phyloP scores from a whole-genome alignment of 192 early-diverging fungal species.

The Coemansia sp. region DNA sequence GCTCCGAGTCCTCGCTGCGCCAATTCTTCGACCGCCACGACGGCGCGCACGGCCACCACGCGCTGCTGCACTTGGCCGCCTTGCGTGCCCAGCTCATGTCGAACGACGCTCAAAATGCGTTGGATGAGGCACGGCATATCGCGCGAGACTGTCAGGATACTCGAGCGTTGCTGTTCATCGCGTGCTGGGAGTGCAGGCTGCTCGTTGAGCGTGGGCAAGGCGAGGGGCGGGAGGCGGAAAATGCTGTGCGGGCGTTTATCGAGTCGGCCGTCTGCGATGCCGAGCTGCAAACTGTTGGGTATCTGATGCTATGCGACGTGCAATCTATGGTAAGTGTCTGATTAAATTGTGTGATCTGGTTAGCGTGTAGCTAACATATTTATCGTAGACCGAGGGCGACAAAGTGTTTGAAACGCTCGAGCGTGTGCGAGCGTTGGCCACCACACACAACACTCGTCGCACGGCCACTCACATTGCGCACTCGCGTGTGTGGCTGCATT shows the following conservation, averaged over 20 bases:
- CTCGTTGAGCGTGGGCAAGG: neutral
- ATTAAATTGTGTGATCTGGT: neutral
- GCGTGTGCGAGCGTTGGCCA: slow-evolving; percentile 18
- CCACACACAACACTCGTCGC: slow-evolving; percentile 23
- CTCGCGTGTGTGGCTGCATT: slow-evolving; percentile 25
- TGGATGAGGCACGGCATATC: slow-evolving; percentile 43
- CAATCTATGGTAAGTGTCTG: slow-evolving; percentile 3
- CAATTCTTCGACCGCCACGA: slow-evolving; percentile 45
- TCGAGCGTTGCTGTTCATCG: slow-evolving; percentile 25
- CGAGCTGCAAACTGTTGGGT: slow-evolving; percentile 18
- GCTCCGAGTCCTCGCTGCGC: slow-evolving; percentile 21
- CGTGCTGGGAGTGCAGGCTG: slow-evolving; percentile 33
- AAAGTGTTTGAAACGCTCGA: slow-evolving; percentile 19
- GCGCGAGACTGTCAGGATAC: slow-evolving; percentile 52
- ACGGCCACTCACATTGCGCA: slow-evolving; percentile 16
- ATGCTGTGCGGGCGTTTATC: slow-evolving; percentile 14
- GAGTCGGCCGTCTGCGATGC: slow-evolving; percentile 20
- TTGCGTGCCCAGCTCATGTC: slow-evolving; percentile 39
- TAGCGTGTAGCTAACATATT: too few relatives aligned
- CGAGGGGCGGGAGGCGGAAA: neutral
- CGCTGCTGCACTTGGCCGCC: slow-evolving; percentile 38
- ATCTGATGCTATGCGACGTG: slow-evolving; percentile 23
- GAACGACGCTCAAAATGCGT: slow-evolving; percentile 20
- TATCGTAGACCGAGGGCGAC: neutral
- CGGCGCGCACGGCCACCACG: slow-evolving; percentile 24